These are phyloP conservation scores for Closterium sp. DNA, from an alignment of 139 green algal genomes.

Conservation along the genomic window DNA sequence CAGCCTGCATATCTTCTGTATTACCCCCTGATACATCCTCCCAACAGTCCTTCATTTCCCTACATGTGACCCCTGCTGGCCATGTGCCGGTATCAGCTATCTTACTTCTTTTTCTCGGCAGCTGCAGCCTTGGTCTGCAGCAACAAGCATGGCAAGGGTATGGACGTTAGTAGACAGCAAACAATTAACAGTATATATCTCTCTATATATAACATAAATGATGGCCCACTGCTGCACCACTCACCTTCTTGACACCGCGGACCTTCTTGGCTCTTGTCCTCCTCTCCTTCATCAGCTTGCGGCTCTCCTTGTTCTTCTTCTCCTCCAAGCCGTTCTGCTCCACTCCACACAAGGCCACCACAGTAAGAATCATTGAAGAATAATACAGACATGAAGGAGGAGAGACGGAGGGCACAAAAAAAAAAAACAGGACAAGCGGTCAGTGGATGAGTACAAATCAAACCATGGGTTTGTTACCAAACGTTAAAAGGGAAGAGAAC, in stretches of 20 bases:
- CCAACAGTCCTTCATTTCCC: not conserved
- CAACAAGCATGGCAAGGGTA: too few species aligned
- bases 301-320: constrained; percentile 78
- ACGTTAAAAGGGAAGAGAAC: too few species aligned
- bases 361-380: too few species aligned
- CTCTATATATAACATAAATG: too few species aligned
- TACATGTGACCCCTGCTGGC: not conserved
- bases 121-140: not conserved
- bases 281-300: constrained; percentile 99
- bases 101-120: not conserved
- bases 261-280: constrained; percentile 96
- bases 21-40: not conserved
- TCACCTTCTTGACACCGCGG: constrained; percentile 88
- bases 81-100: not conserved
- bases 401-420: too few species aligned
- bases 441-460: too few species aligned
- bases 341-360: too few species aligned
- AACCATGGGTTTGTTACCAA: too few species aligned
- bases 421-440: too few species aligned
- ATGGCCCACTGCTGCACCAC: not conserved
- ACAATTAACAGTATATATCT: too few species aligned
- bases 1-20: not conserved
- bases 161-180: too few species aligned
- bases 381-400: too few species aligned
- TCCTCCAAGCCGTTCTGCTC: constrained; percentile 68